Percentiles rank a stretch among this genome's conserved stretches.
phyloP scores from a whole-genome alignment of 306 rosid genomes.

The Ormosia emarginata region DNA sequence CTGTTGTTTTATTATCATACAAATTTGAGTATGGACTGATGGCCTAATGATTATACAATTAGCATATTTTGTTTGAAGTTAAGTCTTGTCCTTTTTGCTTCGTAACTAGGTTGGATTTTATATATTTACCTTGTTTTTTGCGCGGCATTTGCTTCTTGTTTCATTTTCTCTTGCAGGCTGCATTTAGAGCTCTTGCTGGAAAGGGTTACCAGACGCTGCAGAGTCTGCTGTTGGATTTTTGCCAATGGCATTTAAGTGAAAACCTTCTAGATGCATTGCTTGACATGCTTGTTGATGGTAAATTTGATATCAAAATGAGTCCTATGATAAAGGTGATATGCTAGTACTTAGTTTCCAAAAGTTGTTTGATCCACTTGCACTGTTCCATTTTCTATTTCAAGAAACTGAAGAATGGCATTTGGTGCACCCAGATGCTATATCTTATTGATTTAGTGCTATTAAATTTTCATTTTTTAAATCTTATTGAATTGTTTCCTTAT shows the following conservation, averaged over 20 bases:
- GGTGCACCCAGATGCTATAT: constrained; percentile 13
- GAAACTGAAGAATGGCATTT: constrained; percentile 5
- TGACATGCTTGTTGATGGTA: constrained; percentile 96
- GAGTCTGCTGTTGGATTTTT: constrained; percentile 87
- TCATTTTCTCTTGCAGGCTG: constrained; percentile 52
- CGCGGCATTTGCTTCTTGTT: not conserved
- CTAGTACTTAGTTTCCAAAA: constrained; percentile 26
- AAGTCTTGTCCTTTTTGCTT: constrained; percentile 16
- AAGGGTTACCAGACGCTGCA: constrained; percentile 93
- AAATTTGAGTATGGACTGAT: not conserved
- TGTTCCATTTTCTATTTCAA: constrained; percentile 17
- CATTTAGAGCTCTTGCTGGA: constrained; percentile 92
- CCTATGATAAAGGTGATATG: constrained; percentile 80
- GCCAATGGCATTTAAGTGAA: constrained; percentile 73
- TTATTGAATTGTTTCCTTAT: constrained; percentile 22
- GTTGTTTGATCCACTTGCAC: constrained; percentile 17
- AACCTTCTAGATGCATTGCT: constrained; percentile 74
- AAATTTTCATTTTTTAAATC: constrained; percentile 6
- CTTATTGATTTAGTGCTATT: constrained; percentile 7
- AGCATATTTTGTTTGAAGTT: not conserved
- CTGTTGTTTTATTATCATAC: not conserved
- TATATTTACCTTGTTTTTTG: not conserved
- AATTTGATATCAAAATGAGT: constrained; percentile 64
- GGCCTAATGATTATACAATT: not conserved
- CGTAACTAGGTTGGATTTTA: not conserved